A percentile compares a stretch with the other conserved stretches of the same genome.
Evolutionary conservation across 176 grass and related monocot species (phyloP).

Genomic region (barley (Hordeum vulgare)): DNA sequence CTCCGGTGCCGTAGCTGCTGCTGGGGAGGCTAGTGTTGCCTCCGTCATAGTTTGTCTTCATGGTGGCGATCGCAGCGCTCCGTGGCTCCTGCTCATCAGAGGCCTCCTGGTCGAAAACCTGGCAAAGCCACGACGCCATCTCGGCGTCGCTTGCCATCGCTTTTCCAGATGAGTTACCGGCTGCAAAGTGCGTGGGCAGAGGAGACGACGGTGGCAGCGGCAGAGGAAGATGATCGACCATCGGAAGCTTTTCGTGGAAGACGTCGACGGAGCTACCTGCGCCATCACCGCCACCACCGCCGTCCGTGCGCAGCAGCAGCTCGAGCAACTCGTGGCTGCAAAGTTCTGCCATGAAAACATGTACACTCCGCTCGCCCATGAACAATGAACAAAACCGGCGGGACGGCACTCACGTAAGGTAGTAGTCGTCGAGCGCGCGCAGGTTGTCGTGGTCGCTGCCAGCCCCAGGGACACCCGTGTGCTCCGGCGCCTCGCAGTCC

Average conservation of each 20-base stretch:
- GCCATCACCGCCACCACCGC: not conserved
- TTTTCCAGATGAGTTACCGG: not conserved
- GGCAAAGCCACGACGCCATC: not conserved
- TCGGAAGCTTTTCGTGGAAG: not conserved
- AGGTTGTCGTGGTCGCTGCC: not conserved
- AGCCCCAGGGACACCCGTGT: not conserved
- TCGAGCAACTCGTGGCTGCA: not conserved
- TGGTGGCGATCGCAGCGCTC: not conserved
- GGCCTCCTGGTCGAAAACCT: not conserved
- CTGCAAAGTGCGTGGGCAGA: not conserved
- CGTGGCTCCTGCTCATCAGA: not conserved
- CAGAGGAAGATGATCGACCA: not conserved
- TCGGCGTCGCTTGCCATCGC: not conserved
- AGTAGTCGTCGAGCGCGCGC: not conserved
- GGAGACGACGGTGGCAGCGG: not conserved
- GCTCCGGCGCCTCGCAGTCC: not conserved
- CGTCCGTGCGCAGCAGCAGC: not conserved
- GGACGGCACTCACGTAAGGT: not conserved
- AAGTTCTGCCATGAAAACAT: not conserved
- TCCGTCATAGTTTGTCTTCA: not conserved
- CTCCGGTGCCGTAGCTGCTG: not conserved
- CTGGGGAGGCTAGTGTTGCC: not conserved
- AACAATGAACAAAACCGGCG: not conserved
- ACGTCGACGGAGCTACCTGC: not conserved
- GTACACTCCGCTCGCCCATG: not conserved